These are phyloP conservation scores for Leucosporidium creatinivorum DNA, from an alignment of 768 basidiomycete genomes.

Conservation along the genomic window DNA sequence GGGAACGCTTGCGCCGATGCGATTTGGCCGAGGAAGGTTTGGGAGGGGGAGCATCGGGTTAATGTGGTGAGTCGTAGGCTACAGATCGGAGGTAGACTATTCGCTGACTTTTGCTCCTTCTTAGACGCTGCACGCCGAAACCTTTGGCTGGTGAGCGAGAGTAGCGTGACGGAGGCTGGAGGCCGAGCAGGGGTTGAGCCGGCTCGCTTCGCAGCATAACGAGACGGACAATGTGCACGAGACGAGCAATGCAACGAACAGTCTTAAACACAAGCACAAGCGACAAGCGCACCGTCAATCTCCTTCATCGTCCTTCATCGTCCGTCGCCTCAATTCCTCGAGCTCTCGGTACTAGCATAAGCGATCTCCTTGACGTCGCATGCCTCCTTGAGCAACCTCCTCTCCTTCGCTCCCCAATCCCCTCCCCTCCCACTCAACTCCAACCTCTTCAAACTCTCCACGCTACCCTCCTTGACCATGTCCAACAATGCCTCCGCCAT, in stretches of 20 bases:
- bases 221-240: too few relatives aligned
- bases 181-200: too few relatives aligned
- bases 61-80: conserved; percentile 10
- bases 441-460: neutral
- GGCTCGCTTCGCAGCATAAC: too few relatives aligned
- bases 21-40: conserved; percentile 2
- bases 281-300: too few relatives aligned
- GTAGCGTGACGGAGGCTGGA: too few relatives aligned
- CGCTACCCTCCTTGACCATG: neutral
- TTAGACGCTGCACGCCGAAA: conserved; percentile 18
- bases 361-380: neutral
- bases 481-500: neutral
- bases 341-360: neutral
- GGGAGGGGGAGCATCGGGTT: conserved; percentile 11
- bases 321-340: too few relatives aligned
- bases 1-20: conserved; percentile 3
- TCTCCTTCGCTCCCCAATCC: conserved; percentile 11
- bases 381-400: conserved; percentile 10
- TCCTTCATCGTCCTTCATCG: too few relatives aligned
- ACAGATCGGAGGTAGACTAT: neutral
- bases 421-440: conserved; percentile 14
- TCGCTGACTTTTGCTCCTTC: neutral
- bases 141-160: conserved; percentile 15
- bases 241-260: too few relatives aligned
- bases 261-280: too few relatives aligned